Base-by-base conservation (phyloP, 768 basidiomycete species). In the Strobilomyces echinocephalus region DNA sequence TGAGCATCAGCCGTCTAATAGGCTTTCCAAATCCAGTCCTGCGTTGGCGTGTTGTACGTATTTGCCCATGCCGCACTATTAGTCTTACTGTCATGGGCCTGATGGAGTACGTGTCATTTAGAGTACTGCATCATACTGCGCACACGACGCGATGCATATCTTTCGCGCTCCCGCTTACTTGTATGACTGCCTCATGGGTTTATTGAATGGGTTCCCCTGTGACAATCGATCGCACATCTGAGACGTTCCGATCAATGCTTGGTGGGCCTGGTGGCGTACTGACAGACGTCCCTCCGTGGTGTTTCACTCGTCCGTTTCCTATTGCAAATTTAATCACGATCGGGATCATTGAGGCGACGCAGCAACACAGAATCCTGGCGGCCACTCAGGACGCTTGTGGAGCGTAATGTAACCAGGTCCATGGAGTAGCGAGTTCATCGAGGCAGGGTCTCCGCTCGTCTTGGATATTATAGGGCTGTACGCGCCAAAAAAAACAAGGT, bases 171-270 rank as follows among this genome's bases (percentile, higher is more conserved):
- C 43, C 56, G 56, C 53, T 64, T 51, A 31, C 53, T 50, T 50
- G 52, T 60, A 30, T 28, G 43, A 41, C 46, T 49, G 49, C 65
- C 64, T 62, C 64, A 47, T 61, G 63, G 39, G 41, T 18, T 20
- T 55, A 57, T 52, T 50, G 35, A 53, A 59, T 49, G 18, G 40
- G 9, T 43, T 26, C 42, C 50, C 63, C 53, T 49, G 46, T 53
- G 46, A 57, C 57, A 53, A 39, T 44, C 50, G 52, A 68, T 62
- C 58, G 45, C 53, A 60, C 51, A 49, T 62, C 64, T 63, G n/a
- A n/a, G n/a, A n/a, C n/a, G 48, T 60, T 58, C 60, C 63, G 56
- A 66, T 66, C 63, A 58, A 39, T n/a, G n/a, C 50, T 48, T 64
- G 54, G 40, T 60, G 50, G 44, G 40, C 59, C 24, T 59, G 58